Conservation (phyloP, 2,329 filamentous ascomycete genomes). For the Pseudogymnoascus sp. region DNA sequence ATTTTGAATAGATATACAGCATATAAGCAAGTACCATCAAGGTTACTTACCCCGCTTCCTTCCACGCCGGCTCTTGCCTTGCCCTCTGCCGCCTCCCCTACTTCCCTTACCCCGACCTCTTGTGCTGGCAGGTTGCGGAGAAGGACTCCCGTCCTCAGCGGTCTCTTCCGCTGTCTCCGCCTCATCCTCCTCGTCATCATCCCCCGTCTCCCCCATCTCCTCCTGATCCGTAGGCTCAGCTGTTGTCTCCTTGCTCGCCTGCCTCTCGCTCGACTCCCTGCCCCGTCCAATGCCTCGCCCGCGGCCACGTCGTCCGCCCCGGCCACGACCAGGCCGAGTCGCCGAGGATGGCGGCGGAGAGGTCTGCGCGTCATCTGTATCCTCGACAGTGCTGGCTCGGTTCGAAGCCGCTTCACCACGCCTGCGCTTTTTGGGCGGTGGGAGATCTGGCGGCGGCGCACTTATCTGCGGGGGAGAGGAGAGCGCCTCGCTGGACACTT, state of each 20-base stretch:
- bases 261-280: constrained; percentile 28
- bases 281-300: constrained; percentile 35
- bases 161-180: constrained; percentile 29
- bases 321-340: constrained; percentile 25
- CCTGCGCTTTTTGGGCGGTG: constrained; percentile 24
- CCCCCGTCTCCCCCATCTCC: constrained; percentile 23
- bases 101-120: constrained; percentile 17
- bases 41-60: constrained; percentile 7
- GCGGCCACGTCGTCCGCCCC: constrained; percentile 36
- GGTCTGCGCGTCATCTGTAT: constrained; percentile 40
- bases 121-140: constrained; percentile 18
- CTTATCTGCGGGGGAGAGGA: constrained; percentile 27
- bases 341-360: constrained; percentile 35
- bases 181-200: constrained; percentile 30
- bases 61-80: constrained; percentile 6
- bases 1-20: neutral
- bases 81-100: constrained; percentile 8
- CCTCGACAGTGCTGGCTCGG: constrained; percentile 42
- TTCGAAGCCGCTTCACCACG: constrained; percentile 29
- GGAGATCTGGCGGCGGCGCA: constrained; percentile 13
- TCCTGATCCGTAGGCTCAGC: constrained; percentile 27
- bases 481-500: constrained; percentile 25
- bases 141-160: constrained; percentile 21
- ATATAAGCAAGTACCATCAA: neutral
- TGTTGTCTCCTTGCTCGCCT: constrained; percentile 25